Evolutionary conservation across 176 grass and related monocot genomes (phyloP).

Genomic region (Carex pumila): DNA sequence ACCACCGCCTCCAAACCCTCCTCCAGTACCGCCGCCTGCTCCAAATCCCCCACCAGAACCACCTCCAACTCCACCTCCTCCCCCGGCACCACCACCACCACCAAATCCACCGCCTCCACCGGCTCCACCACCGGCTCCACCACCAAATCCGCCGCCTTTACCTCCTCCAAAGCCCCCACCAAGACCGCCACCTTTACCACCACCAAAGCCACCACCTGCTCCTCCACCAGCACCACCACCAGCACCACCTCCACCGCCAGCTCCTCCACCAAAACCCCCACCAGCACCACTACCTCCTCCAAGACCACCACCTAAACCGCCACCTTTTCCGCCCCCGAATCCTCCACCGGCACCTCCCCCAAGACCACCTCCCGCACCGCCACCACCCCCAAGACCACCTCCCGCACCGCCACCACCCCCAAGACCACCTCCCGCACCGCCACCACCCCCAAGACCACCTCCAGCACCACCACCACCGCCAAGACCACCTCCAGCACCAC

Average conservation of each 20-base stretch:
- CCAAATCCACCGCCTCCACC: constrained; percentile 9
- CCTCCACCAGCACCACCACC: constrained; percentile 28
- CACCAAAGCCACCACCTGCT: constrained; percentile 18
- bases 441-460: not conserved
- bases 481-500: constrained; percentile 12
- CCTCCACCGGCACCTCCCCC: constrained; percentile 16
- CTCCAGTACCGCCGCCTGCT: not conserved
- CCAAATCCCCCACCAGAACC: not conserved
- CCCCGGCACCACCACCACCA: not conserved
- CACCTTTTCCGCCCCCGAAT: not conserved
- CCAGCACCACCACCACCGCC: constrained; percentile 23
- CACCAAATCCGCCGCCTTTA: constrained; percentile 3
- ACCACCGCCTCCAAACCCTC: not conserved
- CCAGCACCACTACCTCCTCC: constrained; percentile 19
- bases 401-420: constrained; percentile 19
- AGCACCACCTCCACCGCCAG: constrained; percentile 21
- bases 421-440: constrained; percentile 13
- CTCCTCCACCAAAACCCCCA: constrained; percentile 19
- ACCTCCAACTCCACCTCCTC: constrained; percentile 20
- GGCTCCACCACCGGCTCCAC: constrained; percentile 8
- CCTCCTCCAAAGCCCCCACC: constrained; percentile 21
- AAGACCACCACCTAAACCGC: constrained; percentile 2
- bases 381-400: constrained; percentile 18
- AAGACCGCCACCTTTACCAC: not conserved
- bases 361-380: not conserved